phyloP scores from a whole-genome alignment of 768 basidiomycete species.

The Nidularia sp. region DNA sequence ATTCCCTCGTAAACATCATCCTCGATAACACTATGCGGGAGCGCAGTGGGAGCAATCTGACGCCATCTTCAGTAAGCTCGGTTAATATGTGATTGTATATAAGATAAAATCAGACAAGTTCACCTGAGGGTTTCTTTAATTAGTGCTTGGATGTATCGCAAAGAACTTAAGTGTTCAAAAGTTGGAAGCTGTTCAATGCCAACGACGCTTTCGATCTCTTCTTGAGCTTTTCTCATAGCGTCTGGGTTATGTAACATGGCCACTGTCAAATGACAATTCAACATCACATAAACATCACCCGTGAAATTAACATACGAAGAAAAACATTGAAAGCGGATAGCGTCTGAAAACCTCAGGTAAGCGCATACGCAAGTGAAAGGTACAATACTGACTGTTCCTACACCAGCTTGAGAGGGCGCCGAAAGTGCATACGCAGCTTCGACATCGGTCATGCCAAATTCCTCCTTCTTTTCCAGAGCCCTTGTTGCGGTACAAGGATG shows the following conservation, averaged over 20 bases:
- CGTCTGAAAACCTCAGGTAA: slow-evolving; percentile 4
- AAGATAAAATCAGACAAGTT: too few relatives aligned
- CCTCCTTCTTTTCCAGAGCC: slow-evolving; percentile 3
- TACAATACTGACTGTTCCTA: slow-evolving; percentile 17
- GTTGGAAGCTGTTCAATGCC: slow-evolving; percentile 23
- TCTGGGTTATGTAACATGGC: slow-evolving; percentile 26
- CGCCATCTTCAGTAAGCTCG: too few relatives aligned
- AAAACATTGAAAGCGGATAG: slow-evolving; percentile 8
- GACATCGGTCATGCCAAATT: slow-evolving; percentile 10
- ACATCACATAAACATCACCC: not conserved
- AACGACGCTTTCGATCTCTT: slow-evolving; percentile 27
- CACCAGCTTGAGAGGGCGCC: slow-evolving; percentile 23
- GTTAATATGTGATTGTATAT: too few relatives aligned
- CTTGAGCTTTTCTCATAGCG: slow-evolving; percentile 25
- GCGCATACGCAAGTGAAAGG: not conserved
- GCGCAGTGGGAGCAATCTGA: too few relatives aligned
- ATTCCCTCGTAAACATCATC: too few relatives aligned
- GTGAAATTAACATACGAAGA: slow-evolving; percentile 5
- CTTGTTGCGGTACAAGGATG: slow-evolving; percentile 30
- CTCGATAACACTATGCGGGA: too few relatives aligned
- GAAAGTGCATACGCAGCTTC: slow-evolving; percentile 36
- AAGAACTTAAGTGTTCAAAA: slow-evolving; percentile 19
- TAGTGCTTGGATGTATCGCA: slow-evolving; percentile 12
- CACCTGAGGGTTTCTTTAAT: too few relatives aligned
- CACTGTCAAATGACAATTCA: slow-evolving; percentile 8